phyloP scores from a whole-genome alignment of 78 protist genomes.

The Polysphondylium violaceum region DNA sequence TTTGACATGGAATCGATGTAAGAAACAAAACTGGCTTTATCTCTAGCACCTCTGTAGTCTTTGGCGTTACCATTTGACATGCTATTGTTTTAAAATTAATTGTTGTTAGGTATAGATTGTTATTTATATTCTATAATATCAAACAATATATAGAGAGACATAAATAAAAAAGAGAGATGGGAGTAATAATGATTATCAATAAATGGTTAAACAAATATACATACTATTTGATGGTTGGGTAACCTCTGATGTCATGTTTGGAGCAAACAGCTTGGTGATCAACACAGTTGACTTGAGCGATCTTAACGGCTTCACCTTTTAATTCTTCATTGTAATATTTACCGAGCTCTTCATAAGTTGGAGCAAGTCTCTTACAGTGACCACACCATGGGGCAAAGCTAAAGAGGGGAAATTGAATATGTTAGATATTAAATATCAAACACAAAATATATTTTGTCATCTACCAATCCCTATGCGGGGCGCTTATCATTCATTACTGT shows the following conservation, averaged over 20 bases:
- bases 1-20: slow-evolving; percentile 44
- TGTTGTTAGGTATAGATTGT: too few species aligned
- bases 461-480: neutral
- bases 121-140: too few species aligned
- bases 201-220: neutral
- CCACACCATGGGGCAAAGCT: slow-evolving; percentile 94
- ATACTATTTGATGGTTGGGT: slow-evolving; percentile 65
- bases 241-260: slow-evolving; percentile 37
- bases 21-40: slow-evolving; percentile 5
- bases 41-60: slow-evolving; percentile 49
- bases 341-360: slow-evolving; percentile 86
- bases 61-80: neutral
- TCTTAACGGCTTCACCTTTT: neutral
- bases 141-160: neutral
- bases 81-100: neutral
- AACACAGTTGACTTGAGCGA: slow-evolving; percentile 81
- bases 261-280: slow-evolving; percentile 7
- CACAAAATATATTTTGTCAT: too few species aligned
- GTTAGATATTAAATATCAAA: too few species aligned
- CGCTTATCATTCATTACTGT: neutral
- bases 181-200: neutral
- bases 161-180: neutral
- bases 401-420: neutral
- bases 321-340: slow-evolving; percentile 9
- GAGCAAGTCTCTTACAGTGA: slow-evolving; percentile 92